Percentiles rank a stretch among this genome's conserved stretches.
Conservation (phyloP, 768 basidiomycete genomes). For the Mycena floridula region DNA sequence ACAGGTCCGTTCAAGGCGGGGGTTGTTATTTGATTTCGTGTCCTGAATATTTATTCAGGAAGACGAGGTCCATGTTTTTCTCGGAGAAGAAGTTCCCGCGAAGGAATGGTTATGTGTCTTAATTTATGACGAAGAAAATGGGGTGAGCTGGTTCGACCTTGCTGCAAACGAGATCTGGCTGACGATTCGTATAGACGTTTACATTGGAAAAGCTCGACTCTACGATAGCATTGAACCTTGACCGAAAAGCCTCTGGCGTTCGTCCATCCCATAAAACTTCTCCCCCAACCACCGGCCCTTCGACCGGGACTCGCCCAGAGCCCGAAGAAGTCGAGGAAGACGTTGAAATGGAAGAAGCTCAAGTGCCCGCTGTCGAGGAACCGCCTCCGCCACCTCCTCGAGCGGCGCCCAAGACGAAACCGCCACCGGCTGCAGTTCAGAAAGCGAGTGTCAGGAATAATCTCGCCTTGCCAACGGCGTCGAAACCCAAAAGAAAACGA, state of each 20-base stretch:
- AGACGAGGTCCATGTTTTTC: slow-evolving; percentile 49
- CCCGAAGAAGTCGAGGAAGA: not conserved
- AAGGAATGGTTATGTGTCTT: slow-evolving; percentile 74
- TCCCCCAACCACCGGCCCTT: too few species aligned
- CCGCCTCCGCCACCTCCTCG: slow-evolving; percentile 16
- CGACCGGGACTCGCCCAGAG: too few species aligned
- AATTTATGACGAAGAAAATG: slow-evolving; percentile 71
- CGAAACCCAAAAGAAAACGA: slow-evolving; percentile 14
- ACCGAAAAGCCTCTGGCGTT: too few species aligned
- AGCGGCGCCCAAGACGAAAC: slow-evolving; percentile 26
- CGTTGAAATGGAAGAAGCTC: not conserved
- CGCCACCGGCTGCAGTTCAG: slow-evolving; percentile 17
- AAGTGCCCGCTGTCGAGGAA: not conserved
- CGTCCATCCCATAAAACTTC: not conserved
- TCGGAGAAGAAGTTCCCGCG: slow-evolving; percentile 49
- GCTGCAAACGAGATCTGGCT: not conserved
- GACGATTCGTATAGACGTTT: slow-evolving; percentile 40
- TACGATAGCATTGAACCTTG: slow-evolving; percentile 35
- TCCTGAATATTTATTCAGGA: slow-evolving; percentile 23
- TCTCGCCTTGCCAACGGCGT: slow-evolving; percentile 11
- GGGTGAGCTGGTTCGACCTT: slow-evolving; percentile 35
- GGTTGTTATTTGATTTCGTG: not conserved
- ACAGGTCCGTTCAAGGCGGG: slow-evolving; percentile 53
- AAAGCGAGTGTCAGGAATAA: slow-evolving; percentile 4
- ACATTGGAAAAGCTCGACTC: slow-evolving; percentile 75